Percentiles rank a stretch among this genome's conserved stretches.
phyloP scores from a whole-genome alignment of 2,329 filamentous ascomycete species.

The Lasiodiplodia citricola region DNA sequence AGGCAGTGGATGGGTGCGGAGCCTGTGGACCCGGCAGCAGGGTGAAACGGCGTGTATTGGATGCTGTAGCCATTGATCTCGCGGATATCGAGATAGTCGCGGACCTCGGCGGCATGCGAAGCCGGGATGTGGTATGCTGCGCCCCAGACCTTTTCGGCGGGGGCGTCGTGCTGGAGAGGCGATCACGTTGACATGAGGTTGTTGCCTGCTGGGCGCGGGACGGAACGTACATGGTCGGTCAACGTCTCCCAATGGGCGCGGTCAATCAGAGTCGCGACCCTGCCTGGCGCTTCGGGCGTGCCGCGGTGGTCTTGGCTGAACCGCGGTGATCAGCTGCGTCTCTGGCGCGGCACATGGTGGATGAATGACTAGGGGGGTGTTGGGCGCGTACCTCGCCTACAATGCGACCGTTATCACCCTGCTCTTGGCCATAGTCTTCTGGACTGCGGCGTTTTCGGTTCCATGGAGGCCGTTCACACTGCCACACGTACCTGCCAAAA shows the following conservation, averaged over 20 bases:
- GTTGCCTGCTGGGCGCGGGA: conserved; percentile 19
- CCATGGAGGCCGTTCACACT: conserved; percentile 38
- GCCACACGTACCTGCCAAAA: conserved; percentile 87
- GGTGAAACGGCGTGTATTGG: conserved; percentile 85
- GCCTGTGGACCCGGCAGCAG: conserved; percentile 48
- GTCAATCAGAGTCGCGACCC: conserved; percentile 92
- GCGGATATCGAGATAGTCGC: conserved; percentile 89
- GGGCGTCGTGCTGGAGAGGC: conserved; percentile 46
- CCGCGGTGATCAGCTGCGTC: background rate
- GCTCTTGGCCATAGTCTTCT: background rate
- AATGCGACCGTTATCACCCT: background rate
- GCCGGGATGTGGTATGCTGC: conserved; percentile 85
- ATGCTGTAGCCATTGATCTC: conserved; percentile 98
- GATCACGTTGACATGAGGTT: background rate
- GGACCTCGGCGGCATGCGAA: conserved; percentile 76
- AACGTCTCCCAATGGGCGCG: conserved; percentile 81
- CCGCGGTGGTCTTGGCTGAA: conserved; percentile 90
- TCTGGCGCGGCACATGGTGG: background rate
- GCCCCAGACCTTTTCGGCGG: conserved; percentile 78
- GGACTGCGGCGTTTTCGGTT: background rate
- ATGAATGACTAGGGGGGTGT: background rate
- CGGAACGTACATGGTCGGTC: conserved; percentile 62
- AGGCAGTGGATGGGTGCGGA: conserved; percentile 57
- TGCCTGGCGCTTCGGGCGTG: conserved; percentile 83
- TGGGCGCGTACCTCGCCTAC: conserved; percentile 41